Evolutionary conservation across 2,329 filamentous ascomycete genomes (phyloP), one percentile per base, ranked within the genome.

Genomic region (Aspergillus spinulosporus): DNA sequence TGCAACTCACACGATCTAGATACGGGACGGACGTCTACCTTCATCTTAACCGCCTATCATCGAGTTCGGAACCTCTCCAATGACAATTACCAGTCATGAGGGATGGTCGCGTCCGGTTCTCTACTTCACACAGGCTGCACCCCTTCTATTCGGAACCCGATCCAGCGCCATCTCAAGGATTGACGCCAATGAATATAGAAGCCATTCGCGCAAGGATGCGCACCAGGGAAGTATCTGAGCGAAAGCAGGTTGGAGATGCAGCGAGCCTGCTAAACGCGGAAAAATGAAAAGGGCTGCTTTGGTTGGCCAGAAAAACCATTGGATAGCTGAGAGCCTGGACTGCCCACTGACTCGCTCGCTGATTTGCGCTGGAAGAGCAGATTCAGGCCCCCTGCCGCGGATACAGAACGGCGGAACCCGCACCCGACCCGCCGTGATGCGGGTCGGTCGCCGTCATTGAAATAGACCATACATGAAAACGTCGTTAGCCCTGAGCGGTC

Each of bases 21-120:
- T 99, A 99, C 75, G 94, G 94, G 63, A 99, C 94, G 49, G 94
- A 99, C 72, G 94, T 97, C 51, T 99, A 99, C 77, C 88, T 99
- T 47, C 94, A 99, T 74, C 85, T 99, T 49, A 99, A 99, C 79
- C 86, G 94, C 54, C 83, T 99, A 28, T 96, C 92, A 43, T 96
- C 91, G 64, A 96, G 91, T 37, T 97, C 92, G 28, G 94, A 99
- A 75, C 94, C 94, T 63, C 82, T 99, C 50, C 93, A 97, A 90
- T 97, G 94, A 84, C 78, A 78, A 80, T 84, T 85, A 92, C 87
- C 88, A 82, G 88, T 90, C 88, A 92, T 87, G 88, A 91, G 88
- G 84, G 88, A 87, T 76, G 83, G 83, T 73, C 81, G 79, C 76
- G 69, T 71, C 60, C 66, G 70, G 64, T 73, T 74, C 67, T 72